Conservation (phyloP, 1,139 yeast genomes). For the Taphrina pruni region DNA sequence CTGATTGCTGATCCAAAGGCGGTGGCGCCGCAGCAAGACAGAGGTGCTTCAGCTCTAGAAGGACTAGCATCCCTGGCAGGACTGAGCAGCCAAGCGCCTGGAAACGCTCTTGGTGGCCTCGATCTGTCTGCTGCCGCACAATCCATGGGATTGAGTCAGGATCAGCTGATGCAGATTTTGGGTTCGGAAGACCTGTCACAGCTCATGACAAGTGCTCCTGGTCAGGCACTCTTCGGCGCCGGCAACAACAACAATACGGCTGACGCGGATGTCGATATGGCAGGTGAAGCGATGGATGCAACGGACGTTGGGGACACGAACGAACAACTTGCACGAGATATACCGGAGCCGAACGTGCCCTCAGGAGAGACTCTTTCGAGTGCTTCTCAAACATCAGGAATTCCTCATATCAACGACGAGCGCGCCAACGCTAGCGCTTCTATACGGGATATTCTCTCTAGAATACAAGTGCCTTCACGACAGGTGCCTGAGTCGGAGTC, state of each 20-base stretch:
- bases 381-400: slow-evolving; percentile 20
- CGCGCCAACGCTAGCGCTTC: not conserved
- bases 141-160: slow-evolving; percentile 20
- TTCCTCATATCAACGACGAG: slow-evolving; percentile 11
- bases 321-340: slow-evolving; percentile 17
- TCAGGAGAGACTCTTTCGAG: slow-evolving; percentile 22
- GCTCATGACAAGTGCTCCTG: slow-evolving; percentile 13
- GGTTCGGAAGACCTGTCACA: slow-evolving; percentile 23
- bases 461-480: slow-evolving; percentile 18
- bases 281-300: slow-evolving; percentile 11
- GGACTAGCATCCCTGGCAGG: slow-evolving; percentile 9
- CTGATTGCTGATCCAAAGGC: slow-evolving; percentile 43
- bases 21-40: slow-evolving; percentile 45
- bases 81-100: not conserved
- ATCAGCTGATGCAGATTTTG: slow-evolving; percentile 20
- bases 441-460: slow-evolving; percentile 8
- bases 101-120: slow-evolving; percentile 5
- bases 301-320: not conserved
- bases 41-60: slow-evolving; percentile 2
- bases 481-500: slow-evolving; percentile 6
- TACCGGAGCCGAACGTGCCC: slow-evolving; percentile 1
- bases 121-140: slow-evolving; percentile 22
- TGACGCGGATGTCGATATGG: slow-evolving; percentile 9
- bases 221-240: slow-evolving; percentile 13
- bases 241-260: not conserved